A percentile compares a stretch with the other conserved stretches of the same genome.
Conservation (phyloP, 164 flowering plant genomes). For the Vitis rotundifolia region DNA sequence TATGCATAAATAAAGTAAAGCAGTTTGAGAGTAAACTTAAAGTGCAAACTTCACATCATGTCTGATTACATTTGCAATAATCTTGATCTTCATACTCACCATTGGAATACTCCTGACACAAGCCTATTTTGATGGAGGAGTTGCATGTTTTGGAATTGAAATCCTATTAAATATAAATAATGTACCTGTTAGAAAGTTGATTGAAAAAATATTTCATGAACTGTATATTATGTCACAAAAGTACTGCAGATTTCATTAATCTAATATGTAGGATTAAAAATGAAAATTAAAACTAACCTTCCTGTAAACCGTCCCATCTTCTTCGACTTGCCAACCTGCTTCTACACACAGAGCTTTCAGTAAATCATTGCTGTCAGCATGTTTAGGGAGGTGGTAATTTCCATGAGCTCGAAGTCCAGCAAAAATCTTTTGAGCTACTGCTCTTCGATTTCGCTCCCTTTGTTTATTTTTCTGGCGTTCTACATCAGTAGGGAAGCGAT, state of each 20-base stretch:
- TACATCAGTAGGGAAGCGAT: conserved; percentile 40
- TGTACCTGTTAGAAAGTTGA: too few species aligned
- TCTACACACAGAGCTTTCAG: conserved; percentile 61
- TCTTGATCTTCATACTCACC: not conserved
- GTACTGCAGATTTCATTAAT: not conserved
- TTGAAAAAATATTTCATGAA: too few species aligned
- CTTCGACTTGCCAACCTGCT: conserved; percentile 68
- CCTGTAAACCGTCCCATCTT: conserved; percentile 53
- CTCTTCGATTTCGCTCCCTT: conserved; percentile 48
- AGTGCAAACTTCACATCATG: not conserved
- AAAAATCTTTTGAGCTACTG: conserved; percentile 43
- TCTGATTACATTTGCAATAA: not conserved
- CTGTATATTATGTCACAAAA: not conserved
- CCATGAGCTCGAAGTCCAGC: conserved; percentile 53
- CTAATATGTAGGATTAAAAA: not conserved
- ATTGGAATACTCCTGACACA: not conserved
- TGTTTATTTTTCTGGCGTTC: conserved; percentile 54
- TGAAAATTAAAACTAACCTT: conserved; percentile 30
- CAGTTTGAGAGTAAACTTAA: too few species aligned
- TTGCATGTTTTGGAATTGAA: not conserved
- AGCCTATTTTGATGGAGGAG: not conserved
- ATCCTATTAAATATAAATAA: not conserved
- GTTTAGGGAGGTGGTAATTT: conserved; percentile 52
- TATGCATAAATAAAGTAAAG: too few species aligned
- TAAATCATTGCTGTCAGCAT: conserved; percentile 55